Percentiles rank a stretch among this genome's conserved stretches.
Conservation (phyloP, 176 grass and related monocot species). For the Stipa capillata region DNA sequence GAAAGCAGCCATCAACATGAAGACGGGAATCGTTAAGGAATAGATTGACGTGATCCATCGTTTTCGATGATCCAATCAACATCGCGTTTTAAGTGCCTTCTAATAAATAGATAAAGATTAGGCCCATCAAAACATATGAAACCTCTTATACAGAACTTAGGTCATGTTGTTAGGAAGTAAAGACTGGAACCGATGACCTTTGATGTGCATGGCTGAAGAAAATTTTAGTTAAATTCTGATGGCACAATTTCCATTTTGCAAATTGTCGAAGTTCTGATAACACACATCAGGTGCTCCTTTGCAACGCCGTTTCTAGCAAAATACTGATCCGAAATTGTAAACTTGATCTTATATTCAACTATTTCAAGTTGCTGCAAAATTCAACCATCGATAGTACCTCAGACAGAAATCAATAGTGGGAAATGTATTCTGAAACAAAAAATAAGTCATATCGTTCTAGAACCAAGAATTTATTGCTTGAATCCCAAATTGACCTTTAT, state of each 20-base stretch:
- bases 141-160: neutral
- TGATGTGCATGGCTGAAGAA: neutral
- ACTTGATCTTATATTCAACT: neutral
- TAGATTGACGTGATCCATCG: neutral
- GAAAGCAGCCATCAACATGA: neutral
- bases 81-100: neutral
- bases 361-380: neutral
- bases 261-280: neutral
- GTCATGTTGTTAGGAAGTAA: neutral
- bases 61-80: conserved; percentile 1
- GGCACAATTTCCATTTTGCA: neutral
- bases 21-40: no score
- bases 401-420: neutral
- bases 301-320: no score
- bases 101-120: neutral
- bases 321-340: neutral
- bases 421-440: neutral
- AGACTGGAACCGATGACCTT: neutral
- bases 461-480: neutral
- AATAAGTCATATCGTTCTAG: neutral
- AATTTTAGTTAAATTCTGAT: neutral
- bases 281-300: no score
- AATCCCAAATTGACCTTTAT: neutral
- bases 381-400: neutral
- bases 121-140: neutral